These are phyloP conservation scores for Sporothrix humicola DNA, from an alignment of 2,329 filamentous ascomycete genomes.

Conservation along the genomic window DNA sequence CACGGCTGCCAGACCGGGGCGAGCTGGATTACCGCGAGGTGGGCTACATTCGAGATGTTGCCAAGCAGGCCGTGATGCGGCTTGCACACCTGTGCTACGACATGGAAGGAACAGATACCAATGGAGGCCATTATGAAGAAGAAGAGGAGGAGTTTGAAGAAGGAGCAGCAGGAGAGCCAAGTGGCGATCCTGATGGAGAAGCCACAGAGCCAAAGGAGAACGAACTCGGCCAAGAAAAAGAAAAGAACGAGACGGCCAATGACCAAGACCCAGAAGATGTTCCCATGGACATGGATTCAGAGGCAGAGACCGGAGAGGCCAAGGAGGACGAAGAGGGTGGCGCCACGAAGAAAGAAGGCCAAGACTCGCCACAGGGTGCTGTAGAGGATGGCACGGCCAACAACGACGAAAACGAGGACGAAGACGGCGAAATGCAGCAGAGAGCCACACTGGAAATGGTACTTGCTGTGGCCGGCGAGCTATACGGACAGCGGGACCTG, in stretches of 20 bases:
- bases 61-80: conserved; percentile 72
- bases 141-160: conserved; percentile 51
- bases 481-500: conserved; percentile 87
- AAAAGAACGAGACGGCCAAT: neutral
- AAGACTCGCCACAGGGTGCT: conserved; percentile 19
- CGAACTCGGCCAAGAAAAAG: neutral
- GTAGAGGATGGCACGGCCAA: conserved; percentile 26
- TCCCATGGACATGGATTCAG: conserved; percentile 37
- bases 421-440: conserved; percentile 56
- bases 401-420: conserved; percentile 41
- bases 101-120: conserved; percentile 44
- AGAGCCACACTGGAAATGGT: conserved; percentile 90
- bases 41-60: conserved; percentile 76
- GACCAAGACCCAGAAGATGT: conserved; percentile 27
- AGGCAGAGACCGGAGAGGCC: conserved; percentile 18
- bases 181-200: conserved; percentile 50
- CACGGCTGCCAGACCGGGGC: conserved; percentile 73
- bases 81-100: conserved; percentile 61
- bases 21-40: conserved; percentile 78
- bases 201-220: conserved; percentile 42
- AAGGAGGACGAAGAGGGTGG: conserved; percentile 42
- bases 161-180: conserved; percentile 52
- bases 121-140: conserved; percentile 46
- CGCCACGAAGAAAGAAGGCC: conserved; percentile 31
- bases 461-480: conserved; percentile 82